phyloP scores from a whole-genome alignment of 495 filamentous ascomycete species.

The Penicillium canescens region DNA sequence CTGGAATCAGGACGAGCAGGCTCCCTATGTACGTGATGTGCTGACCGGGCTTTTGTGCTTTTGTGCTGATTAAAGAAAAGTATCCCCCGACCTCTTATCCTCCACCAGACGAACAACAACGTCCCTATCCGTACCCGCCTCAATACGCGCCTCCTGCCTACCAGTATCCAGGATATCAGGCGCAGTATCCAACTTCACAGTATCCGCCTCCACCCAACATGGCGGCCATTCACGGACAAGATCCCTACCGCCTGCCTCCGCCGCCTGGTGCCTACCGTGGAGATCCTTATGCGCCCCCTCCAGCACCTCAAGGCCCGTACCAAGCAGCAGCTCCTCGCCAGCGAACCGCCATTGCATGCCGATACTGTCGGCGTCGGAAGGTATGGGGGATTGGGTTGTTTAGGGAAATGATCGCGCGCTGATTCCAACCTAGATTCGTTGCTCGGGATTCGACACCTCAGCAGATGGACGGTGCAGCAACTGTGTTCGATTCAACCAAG shows the following conservation, averaged over 20 bases:
- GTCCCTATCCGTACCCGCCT: slow-evolving; percentile 42
- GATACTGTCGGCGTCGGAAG: slow-evolving; percentile 81
- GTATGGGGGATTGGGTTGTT: slow-evolving; percentile 41
- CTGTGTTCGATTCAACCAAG: slow-evolving; percentile 77
- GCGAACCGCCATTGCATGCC: slow-evolving; percentile 81
- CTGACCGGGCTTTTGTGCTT: too few relatives aligned
- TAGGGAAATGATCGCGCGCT: background rate
- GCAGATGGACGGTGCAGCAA: slow-evolving; percentile 79
- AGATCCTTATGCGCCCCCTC: slow-evolving; percentile 48
- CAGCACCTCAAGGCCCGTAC: slow-evolving; percentile 52
- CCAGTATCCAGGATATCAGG: slow-evolving; percentile 25
- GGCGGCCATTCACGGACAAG: slow-evolving; percentile 43
- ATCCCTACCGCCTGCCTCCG: slow-evolving; percentile 42
- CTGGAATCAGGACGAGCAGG: slow-evolving; percentile 50
- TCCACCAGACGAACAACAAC: slow-evolving; percentile 34
- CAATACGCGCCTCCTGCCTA: slow-evolving; percentile 21
- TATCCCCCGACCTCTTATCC: slow-evolving; percentile 38
- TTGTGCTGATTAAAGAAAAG: slow-evolving; percentile 8
- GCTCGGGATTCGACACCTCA: slow-evolving; percentile 78
- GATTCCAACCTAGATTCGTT: slow-evolving; percentile 64
- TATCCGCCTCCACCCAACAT: slow-evolving; percentile 42
- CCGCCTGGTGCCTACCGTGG: slow-evolving; percentile 45
- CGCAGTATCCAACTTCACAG: slow-evolving; percentile 22
- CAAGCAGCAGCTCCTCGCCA: slow-evolving; percentile 73
- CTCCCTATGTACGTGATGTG: slow-evolving; percentile 40